Conservation (phyloP, 2,329 filamentous ascomycete genomes). For the Beauveria rudraprayagi region DNA sequence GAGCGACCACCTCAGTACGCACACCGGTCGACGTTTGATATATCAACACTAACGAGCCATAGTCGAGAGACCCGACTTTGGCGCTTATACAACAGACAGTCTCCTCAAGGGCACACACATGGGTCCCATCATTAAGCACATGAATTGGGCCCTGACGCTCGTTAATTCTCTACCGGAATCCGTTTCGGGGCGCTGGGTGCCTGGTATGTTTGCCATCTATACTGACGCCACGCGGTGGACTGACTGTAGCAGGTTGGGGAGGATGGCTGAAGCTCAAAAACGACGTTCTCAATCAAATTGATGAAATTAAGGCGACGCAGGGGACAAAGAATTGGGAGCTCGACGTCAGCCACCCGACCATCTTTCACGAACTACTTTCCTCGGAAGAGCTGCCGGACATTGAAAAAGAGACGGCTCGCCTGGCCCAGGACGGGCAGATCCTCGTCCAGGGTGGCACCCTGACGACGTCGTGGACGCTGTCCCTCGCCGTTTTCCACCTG, state of each 20-base stretch:
- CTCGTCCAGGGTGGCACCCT: slow-evolving; percentile 32
- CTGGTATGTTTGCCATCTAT: slow-evolving; percentile 17
- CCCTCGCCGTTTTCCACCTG: slow-evolving; percentile 28
- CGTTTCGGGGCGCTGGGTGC: slow-evolving; percentile 26
- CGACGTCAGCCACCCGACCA: slow-evolving; percentile 26
- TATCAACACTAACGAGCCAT: neutral
- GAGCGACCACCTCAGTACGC: slow-evolving; percentile 24
- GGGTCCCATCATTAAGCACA: slow-evolving; percentile 29
- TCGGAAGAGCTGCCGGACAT: slow-evolving; percentile 23
- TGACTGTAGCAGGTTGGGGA: slow-evolving; percentile 24
- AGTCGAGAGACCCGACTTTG: slow-evolving; percentile 28
- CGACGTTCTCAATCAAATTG: slow-evolving; percentile 28
- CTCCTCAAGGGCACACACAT: slow-evolving; percentile 30
- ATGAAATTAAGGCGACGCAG: slow-evolving; percentile 26
- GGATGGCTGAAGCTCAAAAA: slow-evolving; percentile 32
- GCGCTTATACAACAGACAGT: slow-evolving; percentile 27
- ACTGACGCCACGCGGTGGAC: slow-evolving; percentile 14
- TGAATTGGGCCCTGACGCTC: slow-evolving; percentile 26
- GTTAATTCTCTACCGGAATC: slow-evolving; percentile 28
- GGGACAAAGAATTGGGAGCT: slow-evolving; percentile 26
- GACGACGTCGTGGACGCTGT: slow-evolving; percentile 31
- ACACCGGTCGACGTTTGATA: neutral
- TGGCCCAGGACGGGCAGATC: slow-evolving; percentile 31
- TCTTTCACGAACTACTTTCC: slow-evolving; percentile 28
- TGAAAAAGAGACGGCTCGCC: slow-evolving; percentile 26